phyloP scores from a whole-genome alignment of 164 flowering plant species.

The Vitis vinifera region ASM3070453v1 NC_081812.1:8648501-8649000 shows the following conservation, averaged over 20 bases:
- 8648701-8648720: slow-evolving; percentile 37
- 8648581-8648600: slow-evolving; percentile 68
- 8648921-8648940: too few species aligned
- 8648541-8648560: slow-evolving; percentile 65
- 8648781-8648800: slow-evolving; percentile 36
- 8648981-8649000: background rate
- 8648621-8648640: background rate
- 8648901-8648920: too few species aligned
- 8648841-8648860: slow-evolving; percentile 54
- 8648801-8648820: slow-evolving; percentile 39
- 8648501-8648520: slow-evolving; percentile 74
- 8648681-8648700: background rate
- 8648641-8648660: too few species aligned
- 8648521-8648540: slow-evolving; percentile 85
- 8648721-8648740: slow-evolving; percentile 70
- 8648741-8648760: slow-evolving; percentile 60
- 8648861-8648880: slow-evolving; percentile 41
- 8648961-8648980: background rate
- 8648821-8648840: slow-evolving; percentile 42
- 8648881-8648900: background rate
- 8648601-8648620: slow-evolving; percentile 80
- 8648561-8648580: slow-evolving; percentile 75
- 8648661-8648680: background rate
- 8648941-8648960: background rate
- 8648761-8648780: slow-evolving; percentile 45